Conservation (phyloP, 768 basidiomycete species). For the Mycena galericulata region DNA sequence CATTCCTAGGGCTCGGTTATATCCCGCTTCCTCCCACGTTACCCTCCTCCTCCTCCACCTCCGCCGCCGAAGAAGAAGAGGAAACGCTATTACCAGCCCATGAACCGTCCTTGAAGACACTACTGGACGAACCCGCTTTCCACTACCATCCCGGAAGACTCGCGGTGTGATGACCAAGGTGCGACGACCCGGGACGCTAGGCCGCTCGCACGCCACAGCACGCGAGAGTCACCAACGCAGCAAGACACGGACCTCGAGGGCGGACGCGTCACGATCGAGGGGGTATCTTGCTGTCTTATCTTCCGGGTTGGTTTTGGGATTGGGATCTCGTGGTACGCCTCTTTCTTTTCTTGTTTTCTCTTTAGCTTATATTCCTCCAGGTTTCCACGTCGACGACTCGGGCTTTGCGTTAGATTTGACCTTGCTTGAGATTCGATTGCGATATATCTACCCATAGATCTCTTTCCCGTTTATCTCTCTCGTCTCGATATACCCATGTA, state of each 20-base stretch:
- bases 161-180: conserved; percentile 7
- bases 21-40: too few species aligned
- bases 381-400: too few species aligned
- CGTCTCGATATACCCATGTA: too few species aligned
- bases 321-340: neutral
- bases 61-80: neutral
- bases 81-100: neutral
- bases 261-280: conserved; percentile 25
- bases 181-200: neutral
- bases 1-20: too few species aligned
- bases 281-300: neutral
- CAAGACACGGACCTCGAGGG: conserved; percentile 16
- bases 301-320: neutral
- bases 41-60: neutral
- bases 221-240: neutral
- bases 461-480: too few species aligned
- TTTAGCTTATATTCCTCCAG: neutral
- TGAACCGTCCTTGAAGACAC: too few species aligned
- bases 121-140: neutral
- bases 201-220: neutral
- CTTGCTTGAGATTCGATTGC: too few species aligned
- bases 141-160: neutral
- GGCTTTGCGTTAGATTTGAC: too few species aligned
- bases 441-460: too few species aligned
- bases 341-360: neutral